Evolutionary conservation across 1,139 yeast species (phyloP), one percentile per base, ranked within the genome.

Genomic region (Lodderomyces pseudojiufengensis): DNA sequence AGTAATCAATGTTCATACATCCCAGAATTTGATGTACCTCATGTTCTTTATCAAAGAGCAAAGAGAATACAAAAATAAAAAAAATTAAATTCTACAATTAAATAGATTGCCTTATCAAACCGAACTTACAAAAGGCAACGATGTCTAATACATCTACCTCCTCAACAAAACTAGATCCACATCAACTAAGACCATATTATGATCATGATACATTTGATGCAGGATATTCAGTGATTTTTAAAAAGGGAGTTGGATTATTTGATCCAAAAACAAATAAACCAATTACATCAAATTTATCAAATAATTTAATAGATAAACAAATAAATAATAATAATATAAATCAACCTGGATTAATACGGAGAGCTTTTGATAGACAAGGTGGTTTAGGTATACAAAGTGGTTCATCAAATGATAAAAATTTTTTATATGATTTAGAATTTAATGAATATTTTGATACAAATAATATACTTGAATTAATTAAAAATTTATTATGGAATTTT

Each of bases 141-240:
- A 26, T 26, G 13, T 26, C n/a, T 4, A 31, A 20, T 24, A 10
- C 32, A 10, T 18, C 20, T 18, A 11, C 37, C 11, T 27, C 40
- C 14, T 20, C 41, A 14, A 29, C 32, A 11, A 41, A 34, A 29
- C 35, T 38, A 37, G 44, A 38, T 24, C 30, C 43, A 13, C 46
- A 36, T 29, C 44, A 37, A 31, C 59, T 75, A 41, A 73, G 95
- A 57, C 95, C 95, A 3, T 84, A 84, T 56, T 80, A 81, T 53
- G 80, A 82, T 55, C 76, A 84, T 27, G 83, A 74, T 29, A 65
- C 83, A 2, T 84, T 84, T 59, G 70, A 80, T 52, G 79, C 81
- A 2, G 85, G 84, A 7, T 78, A 80, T 48, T 66, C 77, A 24
- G 84, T 80, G 15, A 69, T 77, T 6, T 79, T 65, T 49, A 70